Percentiles rank a stretch among this genome's conserved stretches.
Conservation (phyloP, 1,284 basidiomycete genomes). For the Anthracocystis walkeri region DNA sequence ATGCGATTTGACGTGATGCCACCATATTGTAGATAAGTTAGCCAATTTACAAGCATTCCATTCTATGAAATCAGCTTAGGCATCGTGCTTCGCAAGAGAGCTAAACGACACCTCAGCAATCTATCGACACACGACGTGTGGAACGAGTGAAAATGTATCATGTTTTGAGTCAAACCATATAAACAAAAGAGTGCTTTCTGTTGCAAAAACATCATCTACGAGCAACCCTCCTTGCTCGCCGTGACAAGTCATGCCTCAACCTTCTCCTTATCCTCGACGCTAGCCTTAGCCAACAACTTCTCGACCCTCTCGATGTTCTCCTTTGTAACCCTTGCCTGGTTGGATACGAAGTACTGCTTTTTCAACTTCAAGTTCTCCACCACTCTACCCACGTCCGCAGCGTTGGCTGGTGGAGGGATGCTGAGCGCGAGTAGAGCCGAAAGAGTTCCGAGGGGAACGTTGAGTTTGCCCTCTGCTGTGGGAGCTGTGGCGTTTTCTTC, state of each 20-base stretch:
- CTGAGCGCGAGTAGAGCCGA: constrained; percentile 87
- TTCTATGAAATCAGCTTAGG: too few species aligned
- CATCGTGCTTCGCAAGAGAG: too few species aligned
- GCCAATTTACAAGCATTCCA: too few species aligned
- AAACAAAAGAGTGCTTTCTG: too few species aligned
- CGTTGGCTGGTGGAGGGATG: constrained; percentile 86
- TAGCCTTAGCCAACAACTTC: constrained; percentile 54
- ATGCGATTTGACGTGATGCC: constrained; percentile 5
- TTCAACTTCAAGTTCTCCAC: constrained; percentile 92
- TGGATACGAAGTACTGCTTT: constrained; percentile 89
- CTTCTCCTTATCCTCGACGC: constrained; percentile 21
- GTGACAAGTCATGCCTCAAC: constrained; percentile 2
- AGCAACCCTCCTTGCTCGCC: too few species aligned
- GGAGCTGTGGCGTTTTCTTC: constrained; percentile 46
- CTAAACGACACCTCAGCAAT: too few species aligned
- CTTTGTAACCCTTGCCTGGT: constrained; percentile 73
- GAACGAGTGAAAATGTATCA: background rate
- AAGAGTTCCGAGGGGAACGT: constrained; percentile 86
- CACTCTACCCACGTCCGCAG: constrained; percentile 83
- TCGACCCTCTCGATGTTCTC: constrained; percentile 68
- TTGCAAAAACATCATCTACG: background rate
- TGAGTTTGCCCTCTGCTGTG: constrained; percentile 73
- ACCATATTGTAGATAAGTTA: too few species aligned
- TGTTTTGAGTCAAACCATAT: background rate
- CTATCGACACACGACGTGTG: background rate